Evolutionary conservation across 1,284 basidiomycete species (phyloP).

Genomic region (Ganoderma meredithae): DNA sequence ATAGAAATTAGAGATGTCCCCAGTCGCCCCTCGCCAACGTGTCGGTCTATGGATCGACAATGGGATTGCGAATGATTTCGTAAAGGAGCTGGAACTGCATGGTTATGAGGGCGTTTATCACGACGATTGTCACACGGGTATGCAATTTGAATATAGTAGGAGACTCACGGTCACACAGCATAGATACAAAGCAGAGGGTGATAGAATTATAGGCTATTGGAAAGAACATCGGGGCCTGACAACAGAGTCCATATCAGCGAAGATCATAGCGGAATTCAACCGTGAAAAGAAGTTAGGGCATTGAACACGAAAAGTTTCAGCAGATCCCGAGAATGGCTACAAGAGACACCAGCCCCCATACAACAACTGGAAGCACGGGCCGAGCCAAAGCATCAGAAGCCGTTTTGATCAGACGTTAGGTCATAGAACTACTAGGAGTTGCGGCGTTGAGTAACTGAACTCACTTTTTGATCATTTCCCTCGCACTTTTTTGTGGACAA

Average conservation of each 20-base stretch:
- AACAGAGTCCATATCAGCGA: background rate
- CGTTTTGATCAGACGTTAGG: background rate
- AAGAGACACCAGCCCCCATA: background rate
- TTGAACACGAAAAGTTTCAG: background rate
- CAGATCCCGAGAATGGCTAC: background rate
- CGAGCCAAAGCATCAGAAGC: background rate
- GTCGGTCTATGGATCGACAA: slow-evolving; percentile 1
- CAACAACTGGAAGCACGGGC: background rate
- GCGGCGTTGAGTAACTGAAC: background rate
- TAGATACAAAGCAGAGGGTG: background rate
- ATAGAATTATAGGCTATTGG: background rate
- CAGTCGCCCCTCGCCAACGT: background rate
- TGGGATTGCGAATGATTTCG: slow-evolving; percentile 3
- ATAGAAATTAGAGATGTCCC: background rate
- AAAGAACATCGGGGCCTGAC: background rate
- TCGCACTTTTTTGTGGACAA: background rate
- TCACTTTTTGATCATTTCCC: background rate
- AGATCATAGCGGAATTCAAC: background rate
- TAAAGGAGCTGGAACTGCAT: slow-evolving; percentile 6
- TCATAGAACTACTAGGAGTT: background rate
- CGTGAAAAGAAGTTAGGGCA: background rate
- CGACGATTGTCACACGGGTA: background rate
- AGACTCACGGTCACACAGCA: background rate
- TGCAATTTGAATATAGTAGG: background rate
- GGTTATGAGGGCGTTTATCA: slow-evolving; percentile 2